Evolutionary conservation across 805 yeast species (phyloP).

Genomic region (Metschnikowia noctiluminum): DNA sequence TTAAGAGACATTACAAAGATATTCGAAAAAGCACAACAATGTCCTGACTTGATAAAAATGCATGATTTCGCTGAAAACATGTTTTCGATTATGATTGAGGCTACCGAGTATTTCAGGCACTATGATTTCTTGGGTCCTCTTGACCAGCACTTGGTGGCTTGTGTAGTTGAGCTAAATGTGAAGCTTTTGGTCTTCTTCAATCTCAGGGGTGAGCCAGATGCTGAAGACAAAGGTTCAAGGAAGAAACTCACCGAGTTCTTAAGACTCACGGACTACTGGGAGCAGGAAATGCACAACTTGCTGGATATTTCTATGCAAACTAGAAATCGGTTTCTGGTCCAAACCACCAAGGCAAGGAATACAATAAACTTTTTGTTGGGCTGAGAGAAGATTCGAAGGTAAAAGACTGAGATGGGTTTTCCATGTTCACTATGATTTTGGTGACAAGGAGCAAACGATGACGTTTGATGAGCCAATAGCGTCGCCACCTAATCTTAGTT

Average conservation of each 20-base stretch:
- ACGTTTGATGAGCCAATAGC: too few species aligned
- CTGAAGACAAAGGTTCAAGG: background rate
- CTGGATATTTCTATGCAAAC: background rate
- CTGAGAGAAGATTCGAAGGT: too few species aligned
- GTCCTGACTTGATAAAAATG: background rate
- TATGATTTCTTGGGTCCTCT: background rate
- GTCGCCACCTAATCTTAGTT: too few species aligned
- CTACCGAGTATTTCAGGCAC: background rate
- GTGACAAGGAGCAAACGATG: too few species aligned
- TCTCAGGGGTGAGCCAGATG: background rate
- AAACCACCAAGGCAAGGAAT: background rate
- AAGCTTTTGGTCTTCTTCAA: background rate
- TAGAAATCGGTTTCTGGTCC: background rate
- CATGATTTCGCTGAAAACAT: background rate
- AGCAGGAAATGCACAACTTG: background rate
- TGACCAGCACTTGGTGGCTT: background rate
- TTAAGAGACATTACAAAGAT: background rate
- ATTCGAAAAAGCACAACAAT: background rate
- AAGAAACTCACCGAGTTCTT: background rate
- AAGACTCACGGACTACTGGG: background rate
- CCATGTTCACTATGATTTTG: too few species aligned
- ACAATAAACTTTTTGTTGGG: background rate
- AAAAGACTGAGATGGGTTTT: too few species aligned
- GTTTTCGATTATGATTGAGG: background rate
- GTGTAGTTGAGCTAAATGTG: background rate